phyloP scores from a whole-genome alignment of 495 filamentous ascomycete genomes.

The Penicillium macrosclerotiorum region DNA sequence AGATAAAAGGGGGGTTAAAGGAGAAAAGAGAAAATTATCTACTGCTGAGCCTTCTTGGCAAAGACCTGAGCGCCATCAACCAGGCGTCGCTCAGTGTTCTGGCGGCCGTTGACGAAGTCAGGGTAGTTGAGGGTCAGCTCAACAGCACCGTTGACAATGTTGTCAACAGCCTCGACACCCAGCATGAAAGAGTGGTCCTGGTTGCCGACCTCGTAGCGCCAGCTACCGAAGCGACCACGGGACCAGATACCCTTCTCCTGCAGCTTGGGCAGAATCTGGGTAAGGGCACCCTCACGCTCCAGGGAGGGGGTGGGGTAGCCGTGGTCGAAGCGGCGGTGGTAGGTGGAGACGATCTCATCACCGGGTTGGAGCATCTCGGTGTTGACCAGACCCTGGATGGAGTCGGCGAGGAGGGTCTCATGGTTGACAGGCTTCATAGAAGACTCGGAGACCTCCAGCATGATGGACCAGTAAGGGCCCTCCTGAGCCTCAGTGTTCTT shows the following conservation, averaged over 20 bases:
- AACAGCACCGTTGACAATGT: constrained; percentile 90
- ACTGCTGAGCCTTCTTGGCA: constrained; percentile 46
- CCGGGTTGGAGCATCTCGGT: constrained; percentile 87
- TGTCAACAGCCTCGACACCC: constrained; percentile 93
- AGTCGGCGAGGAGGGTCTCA: constrained; percentile 78
- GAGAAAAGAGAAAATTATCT: constrained; percentile 26
- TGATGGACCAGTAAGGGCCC: constrained; percentile 99
- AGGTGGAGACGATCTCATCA: constrained; percentile 97
- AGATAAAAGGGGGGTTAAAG: neutral
- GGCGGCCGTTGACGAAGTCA: constrained; percentile 91
- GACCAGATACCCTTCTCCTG: constrained; percentile 90
- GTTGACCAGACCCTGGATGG: constrained; percentile 94
- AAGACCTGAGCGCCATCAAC: constrained; percentile 72
- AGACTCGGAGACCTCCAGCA: constrained; percentile 98
- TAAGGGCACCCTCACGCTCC: constrained; percentile 93
- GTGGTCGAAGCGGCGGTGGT: constrained; percentile 98
- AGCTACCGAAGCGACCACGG: constrained; percentile 95
- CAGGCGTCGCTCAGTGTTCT: constrained; percentile 86
- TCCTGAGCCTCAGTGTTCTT: constrained; percentile 63
- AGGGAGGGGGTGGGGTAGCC: constrained; percentile 95
- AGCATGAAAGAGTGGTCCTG: constrained; percentile 99
- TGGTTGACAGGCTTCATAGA: constrained; percentile 89
- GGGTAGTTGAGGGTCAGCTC: constrained; percentile 98
- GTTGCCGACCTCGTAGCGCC: constrained; percentile 96
- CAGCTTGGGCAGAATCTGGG: constrained; percentile 86